A percentile compares a stretch with the other conserved stretches of the same genome.
Evolutionary conservation across 306 rosid species (phyloP).

Genomic region (Parietaria judaica): DNA sequence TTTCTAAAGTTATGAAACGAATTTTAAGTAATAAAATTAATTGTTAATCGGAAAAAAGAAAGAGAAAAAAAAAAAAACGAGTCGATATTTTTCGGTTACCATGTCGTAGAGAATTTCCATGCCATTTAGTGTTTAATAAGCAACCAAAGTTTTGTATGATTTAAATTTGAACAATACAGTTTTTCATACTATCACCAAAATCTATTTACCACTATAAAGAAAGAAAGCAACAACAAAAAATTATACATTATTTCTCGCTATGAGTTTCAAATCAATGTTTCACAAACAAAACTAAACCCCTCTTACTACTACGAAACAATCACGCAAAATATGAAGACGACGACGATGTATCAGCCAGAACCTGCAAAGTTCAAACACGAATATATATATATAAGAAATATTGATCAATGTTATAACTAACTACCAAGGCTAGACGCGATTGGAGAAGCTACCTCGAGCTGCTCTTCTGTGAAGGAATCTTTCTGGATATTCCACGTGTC

Average conservation of each 20-base stretch:
- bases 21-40: too few species aligned
- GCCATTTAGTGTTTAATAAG: too few species aligned
- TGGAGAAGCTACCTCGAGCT: slow-evolving; percentile 66
- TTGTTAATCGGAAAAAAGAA: too few species aligned
- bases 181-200: too few species aligned
- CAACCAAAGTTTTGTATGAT: too few species aligned
- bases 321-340: slow-evolving; percentile 95
- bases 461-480: slow-evolving; percentile 83
- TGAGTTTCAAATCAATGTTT: slow-evolving; percentile 24
- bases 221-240: slow-evolving; percentile 20
- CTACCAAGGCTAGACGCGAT: background rate
- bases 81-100: too few species aligned
- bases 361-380: slow-evolving; percentile 38
- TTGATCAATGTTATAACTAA: background rate
- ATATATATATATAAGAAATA: background rate
- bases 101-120: too few species aligned
- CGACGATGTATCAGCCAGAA: slow-evolving; percentile 92
- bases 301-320: slow-evolving; percentile 28
- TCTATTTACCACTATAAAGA: slow-evolving; percentile 25
- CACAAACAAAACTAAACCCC: slow-evolving; percentile 29
- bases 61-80: too few species aligned
- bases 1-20: too few species aligned
- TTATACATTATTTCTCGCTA: slow-evolving; percentile 22
- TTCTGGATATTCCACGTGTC: slow-evolving; percentile 98
- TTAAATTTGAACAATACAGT: too few species aligned